Base-by-base conservation (phyloP, 2,329 filamentous ascomycete species). In the Myriosclerotinia duriaeana region DNA sequence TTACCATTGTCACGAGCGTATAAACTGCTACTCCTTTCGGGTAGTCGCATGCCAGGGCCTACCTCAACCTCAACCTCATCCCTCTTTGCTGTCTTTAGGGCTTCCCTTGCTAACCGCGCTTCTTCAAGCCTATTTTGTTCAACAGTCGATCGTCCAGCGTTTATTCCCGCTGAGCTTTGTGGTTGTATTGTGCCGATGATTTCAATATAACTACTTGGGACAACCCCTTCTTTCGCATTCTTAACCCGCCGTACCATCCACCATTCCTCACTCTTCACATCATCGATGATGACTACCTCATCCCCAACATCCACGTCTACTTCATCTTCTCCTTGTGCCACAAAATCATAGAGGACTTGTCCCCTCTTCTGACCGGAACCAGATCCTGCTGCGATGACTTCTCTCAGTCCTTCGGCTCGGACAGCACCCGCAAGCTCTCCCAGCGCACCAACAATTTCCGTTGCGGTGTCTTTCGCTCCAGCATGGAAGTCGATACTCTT, bases 401-500 rank as follows among this genome's bases (percentile, higher is more conserved):
- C 95, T 48, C 89, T 85, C 60, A 99, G 80, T 6, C 91, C 87
- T 76, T 92, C 92, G n/a, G 92, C 92, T 71, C 89, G 87, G 54
- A 91, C 87, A 46, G 91, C 92, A 46, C 94, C 95, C 20, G 93
- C 89, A 69, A 99, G 85, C 76, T 99, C 95, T 64, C 93, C 93
- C 48, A 99, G 84, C 62, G 90, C 90, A 66, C 87, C 84, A 42
- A 97, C 91, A 74, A 99, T 98, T 78, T 98, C 94, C 71, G 93
- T 88, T 8, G 95, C 95, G 7, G 94, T 97, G 78, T 98, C 95
- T 79, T 98, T 99, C 55, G 93, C 93, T 53, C 95, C 95, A 22
- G 95, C 96, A 77, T 99, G 95, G 72, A 99, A 96, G 79, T 99
- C 95, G 67, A 97, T 84, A 77, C 93, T 97, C 80, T 94, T 97